phyloP scores from a whole-genome alignment of 2,329 filamentous ascomycete species.

The Tolypocladium guangdongense region DNA sequence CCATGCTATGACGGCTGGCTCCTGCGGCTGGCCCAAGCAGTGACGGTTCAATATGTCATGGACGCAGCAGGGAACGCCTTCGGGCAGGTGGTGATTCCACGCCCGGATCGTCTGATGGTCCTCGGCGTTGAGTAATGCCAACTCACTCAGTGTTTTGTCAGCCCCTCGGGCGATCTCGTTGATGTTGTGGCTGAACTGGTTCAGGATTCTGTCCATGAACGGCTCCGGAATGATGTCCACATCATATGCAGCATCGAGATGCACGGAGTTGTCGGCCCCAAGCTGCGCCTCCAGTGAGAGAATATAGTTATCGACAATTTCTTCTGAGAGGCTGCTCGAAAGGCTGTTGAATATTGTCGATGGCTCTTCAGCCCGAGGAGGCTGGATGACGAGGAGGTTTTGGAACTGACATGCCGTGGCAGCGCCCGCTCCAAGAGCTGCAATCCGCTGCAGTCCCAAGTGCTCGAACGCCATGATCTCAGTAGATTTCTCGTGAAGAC shows the following conservation, averaged over 20 bases:
- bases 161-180: background rate
- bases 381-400: conserved; percentile 18
- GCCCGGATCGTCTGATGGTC: background rate
- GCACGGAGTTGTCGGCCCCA: background rate
- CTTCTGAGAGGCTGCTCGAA: background rate
- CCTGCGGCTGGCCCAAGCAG: background rate
- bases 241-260: background rate
- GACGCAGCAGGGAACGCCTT: background rate
- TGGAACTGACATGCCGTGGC: conserved; percentile 13
- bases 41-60: conserved; percentile 1
- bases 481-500: conserved; percentile 6
- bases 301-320: conserved; percentile 2
- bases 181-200: conserved; percentile 1
- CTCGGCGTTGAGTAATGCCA: background rate
- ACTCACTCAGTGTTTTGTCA: background rate
- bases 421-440: conserved; percentile 4
- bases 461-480: conserved; percentile 11
- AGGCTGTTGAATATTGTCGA: background rate
- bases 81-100: background rate
- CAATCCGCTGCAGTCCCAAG: conserved; percentile 11
- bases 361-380: background rate
- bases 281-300: background rate
- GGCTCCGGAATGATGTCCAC: background rate
- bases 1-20: background rate
- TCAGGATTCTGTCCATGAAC: conserved; percentile 1